Evolutionary conservation across 345 rosid species (phyloP).

Genomic region (Heritiera littoralis): DNA sequence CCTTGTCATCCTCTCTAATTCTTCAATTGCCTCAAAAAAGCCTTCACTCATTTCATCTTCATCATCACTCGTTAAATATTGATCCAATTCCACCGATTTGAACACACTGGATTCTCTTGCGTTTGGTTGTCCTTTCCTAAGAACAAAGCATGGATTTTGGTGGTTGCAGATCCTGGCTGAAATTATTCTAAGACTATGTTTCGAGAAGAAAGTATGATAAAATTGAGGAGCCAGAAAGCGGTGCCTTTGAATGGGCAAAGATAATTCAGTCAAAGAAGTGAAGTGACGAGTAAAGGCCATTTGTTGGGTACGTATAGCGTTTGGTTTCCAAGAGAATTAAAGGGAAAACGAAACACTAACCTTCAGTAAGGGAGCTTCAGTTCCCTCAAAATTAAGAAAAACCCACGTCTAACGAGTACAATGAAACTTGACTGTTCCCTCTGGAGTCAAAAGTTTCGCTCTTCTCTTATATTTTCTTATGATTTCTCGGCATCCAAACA

Average conservation of each 20-base stretch:
- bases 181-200: constrained; percentile 26
- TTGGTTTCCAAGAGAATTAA: not conserved
- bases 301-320: constrained; percentile 9
- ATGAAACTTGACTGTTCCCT: not conserved
- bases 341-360: not conserved
- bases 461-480: not conserved
- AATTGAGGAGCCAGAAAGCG: constrained; percentile 24
- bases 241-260: constrained; percentile 28
- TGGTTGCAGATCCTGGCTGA: constrained; percentile 34
- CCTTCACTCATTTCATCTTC: constrained; percentile 79
- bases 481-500: constrained; percentile 25
- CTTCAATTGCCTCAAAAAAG: constrained; percentile 87
- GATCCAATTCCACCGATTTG: constrained; percentile 67
- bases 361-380: not conserved
- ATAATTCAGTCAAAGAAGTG: constrained; percentile 42
- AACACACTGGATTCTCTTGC: constrained; percentile 40
- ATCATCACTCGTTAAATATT: constrained; percentile 60
- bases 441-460: constrained; percentile 1
- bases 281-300: constrained; percentile 47
- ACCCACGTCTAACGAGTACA: constrained; percentile 7
- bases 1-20: constrained; percentile 79
- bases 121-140: constrained; percentile 27
- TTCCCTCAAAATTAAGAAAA: constrained; percentile 1
- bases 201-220: not conserved
- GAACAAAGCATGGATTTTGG: constrained; percentile 34